Conservation (phyloP, 164 flowering plant species). For the Cinnamomum chago region DNA sequence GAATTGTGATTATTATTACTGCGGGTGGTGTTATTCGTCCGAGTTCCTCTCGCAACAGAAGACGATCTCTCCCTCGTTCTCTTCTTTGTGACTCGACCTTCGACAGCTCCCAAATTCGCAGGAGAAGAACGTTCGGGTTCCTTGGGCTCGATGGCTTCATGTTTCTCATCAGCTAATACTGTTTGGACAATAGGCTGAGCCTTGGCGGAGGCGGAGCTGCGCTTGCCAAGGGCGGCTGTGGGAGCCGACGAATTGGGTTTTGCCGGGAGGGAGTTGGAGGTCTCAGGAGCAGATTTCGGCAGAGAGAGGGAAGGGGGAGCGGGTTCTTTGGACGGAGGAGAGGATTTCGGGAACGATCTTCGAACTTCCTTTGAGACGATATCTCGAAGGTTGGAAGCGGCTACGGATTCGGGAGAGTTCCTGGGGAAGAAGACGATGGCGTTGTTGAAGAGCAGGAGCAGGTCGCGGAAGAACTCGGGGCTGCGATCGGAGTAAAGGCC, state of each 20-base stretch:
- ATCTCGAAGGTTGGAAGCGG: slow-evolving; percentile 44
- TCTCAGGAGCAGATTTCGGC: not conserved
- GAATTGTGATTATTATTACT: not conserved
- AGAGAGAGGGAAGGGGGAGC: not conserved
- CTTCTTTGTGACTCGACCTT: slow-evolving; percentile 2
- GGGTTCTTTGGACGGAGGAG: not conserved
- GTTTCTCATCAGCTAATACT: not conserved
- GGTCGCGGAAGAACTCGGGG: slow-evolving; percentile 49
- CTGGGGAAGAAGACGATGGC: slow-evolving; percentile 46
- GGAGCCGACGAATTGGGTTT: slow-evolving; percentile 9
- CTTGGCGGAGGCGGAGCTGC: slow-evolving; percentile 22
- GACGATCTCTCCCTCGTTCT: slow-evolving; percentile 18
- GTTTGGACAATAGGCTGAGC: not conserved
- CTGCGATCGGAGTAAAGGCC: slow-evolving; percentile 40
- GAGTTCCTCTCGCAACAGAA: not conserved
- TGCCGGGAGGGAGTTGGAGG: not conserved
- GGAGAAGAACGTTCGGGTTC: slow-evolving; percentile 16
- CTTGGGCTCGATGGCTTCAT: slow-evolving; percentile 7
- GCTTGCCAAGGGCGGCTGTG: slow-evolving; percentile 15
- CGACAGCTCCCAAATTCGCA: slow-evolving; percentile 19
- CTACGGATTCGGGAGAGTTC: slow-evolving; percentile 36
- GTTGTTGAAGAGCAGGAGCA: slow-evolving; percentile 65
- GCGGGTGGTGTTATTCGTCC: slow-evolving; percentile 7
- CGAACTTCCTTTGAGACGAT: slow-evolving; percentile 39
- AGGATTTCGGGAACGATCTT: not conserved